phyloP scores from a whole-genome alignment of 352 stramenopile genomes.

The Paralagenidium karlingii region DNA sequence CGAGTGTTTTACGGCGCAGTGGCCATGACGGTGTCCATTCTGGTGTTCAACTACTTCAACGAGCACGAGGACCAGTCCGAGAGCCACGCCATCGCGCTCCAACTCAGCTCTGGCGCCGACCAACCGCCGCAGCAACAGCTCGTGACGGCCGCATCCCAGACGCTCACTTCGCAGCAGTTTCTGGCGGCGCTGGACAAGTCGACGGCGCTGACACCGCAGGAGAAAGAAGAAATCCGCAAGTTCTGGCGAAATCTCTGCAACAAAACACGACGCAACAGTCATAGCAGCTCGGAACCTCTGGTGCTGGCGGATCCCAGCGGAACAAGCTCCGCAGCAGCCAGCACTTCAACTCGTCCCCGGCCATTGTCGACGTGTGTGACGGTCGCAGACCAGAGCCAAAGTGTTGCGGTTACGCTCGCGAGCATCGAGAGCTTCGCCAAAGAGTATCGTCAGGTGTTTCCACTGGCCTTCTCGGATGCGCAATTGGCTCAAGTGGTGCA shows the following conservation, averaged over 20 bases:
- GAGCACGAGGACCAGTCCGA: conserved; percentile 43
- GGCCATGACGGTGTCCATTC: conserved; percentile 62
- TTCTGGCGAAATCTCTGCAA: conserved; percentile 73
- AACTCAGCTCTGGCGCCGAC: not conserved
- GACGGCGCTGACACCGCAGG: conserved; percentile 26
- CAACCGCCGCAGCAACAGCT: conserved; percentile 20
- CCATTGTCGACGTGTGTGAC: too few species aligned
- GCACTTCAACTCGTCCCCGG: too few species aligned
- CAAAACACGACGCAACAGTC: too few species aligned
- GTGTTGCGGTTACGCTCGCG: too few species aligned
- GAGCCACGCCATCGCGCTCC: not conserved
- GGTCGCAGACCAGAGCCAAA: too few species aligned
- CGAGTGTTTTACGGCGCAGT: conserved; percentile 63
- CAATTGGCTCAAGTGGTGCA: conserved; percentile 45
- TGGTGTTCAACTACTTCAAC: conserved; percentile 71
- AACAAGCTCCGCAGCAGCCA: too few species aligned
- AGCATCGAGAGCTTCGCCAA: conserved; percentile 61
- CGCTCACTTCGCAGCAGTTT: conserved; percentile 42
- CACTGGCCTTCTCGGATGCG: conserved; percentile 57
- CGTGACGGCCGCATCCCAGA: conserved; percentile 24
- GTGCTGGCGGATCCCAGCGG: too few species aligned
- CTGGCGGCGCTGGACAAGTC: conserved; percentile 49
- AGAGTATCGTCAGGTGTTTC: conserved; percentile 75
- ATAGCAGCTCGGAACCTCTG: too few species aligned
- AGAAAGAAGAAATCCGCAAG: conserved; percentile 56